Conservation (phyloP, 2,329 filamentous ascomycete genomes). For the Aspergillus alliaceus region DNA sequence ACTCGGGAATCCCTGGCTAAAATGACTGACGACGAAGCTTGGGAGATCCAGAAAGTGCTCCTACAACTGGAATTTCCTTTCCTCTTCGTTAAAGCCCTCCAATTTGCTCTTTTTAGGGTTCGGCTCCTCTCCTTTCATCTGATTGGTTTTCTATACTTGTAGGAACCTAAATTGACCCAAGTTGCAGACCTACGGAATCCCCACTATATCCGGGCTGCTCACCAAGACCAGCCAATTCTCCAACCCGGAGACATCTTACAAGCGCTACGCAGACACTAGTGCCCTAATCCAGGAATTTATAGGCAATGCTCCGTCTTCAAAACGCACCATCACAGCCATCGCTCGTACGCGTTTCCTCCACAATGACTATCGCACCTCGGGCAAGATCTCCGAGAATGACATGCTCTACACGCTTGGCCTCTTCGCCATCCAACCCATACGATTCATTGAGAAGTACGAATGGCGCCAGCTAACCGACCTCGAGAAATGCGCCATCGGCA, state of each 20-base stretch:
- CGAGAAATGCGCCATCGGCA: slow-evolving; percentile 66
- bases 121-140: not conserved
- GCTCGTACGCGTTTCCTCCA: slow-evolving; percentile 67
- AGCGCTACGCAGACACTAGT: slow-evolving; percentile 55
- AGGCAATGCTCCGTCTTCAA: slow-evolving; percentile 43
- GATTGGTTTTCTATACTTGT: not conserved
- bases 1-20: slow-evolving; percentile 47
- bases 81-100: slow-evolving; percentile 50
- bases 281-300: slow-evolving; percentile 53
- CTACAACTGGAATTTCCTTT: slow-evolving; percentile 58
- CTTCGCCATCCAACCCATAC: slow-evolving; percentile 65
- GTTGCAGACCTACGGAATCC: slow-evolving; percentile 59
- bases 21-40: slow-evolving; percentile 58
- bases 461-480: slow-evolving; percentile 68
- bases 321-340: slow-evolving; percentile 52
- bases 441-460: slow-evolving; percentile 66
- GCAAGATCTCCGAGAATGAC: slow-evolving; percentile 62
- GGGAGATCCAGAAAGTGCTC: slow-evolving; percentile 48
- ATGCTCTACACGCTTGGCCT: slow-evolving; percentile 66
- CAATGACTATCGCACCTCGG: slow-evolving; percentile 54
- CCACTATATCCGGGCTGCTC: slow-evolving; percentile 53
- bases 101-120: slow-evolving; percentile 61
- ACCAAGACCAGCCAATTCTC: slow-evolving; percentile 52
- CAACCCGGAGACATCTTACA: slow-evolving; percentile 47
- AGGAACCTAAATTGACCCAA: slow-evolving; percentile 1